These are phyloP conservation scores for Arabidopsis lyrata DNA, from an alignment of 441 rosid genomes.

Conservation along the genomic window DNA sequence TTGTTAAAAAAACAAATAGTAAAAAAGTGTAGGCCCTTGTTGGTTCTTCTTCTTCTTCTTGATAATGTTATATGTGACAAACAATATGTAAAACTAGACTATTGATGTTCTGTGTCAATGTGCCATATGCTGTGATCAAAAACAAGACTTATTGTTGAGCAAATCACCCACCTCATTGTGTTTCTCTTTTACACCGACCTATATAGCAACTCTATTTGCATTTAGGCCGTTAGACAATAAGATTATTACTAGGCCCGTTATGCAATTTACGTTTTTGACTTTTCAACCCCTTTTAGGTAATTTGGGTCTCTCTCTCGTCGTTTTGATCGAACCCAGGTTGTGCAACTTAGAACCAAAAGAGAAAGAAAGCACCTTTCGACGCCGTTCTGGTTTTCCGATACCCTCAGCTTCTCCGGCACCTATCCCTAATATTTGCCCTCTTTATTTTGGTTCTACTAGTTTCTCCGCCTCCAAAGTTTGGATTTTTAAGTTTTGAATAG, in stretches of 20 bases:
- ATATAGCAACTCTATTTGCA: not conserved
- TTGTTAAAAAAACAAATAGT: constrained; percentile 7
- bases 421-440: not conserved
- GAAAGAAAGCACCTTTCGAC: not conserved
- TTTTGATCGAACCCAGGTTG: not conserved
- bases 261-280: not conserved
- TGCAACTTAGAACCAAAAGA: not conserved
- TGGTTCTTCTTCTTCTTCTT: constrained; percentile 2
- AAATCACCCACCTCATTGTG: not conserved
- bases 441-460: not conserved
- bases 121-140: constrained; percentile 21
- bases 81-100: constrained; percentile 22
- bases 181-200: constrained; percentile 15
- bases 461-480: not conserved
- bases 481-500: not conserved
- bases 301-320: constrained; percentile 6
- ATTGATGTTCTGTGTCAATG: not conserved
- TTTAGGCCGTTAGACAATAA: not conserved
- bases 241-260: not conserved
- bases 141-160: constrained; percentile 11
- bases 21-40: constrained; percentile 13
- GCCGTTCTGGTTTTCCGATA: constrained; percentile 18
- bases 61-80: constrained; percentile 7
- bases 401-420: not conserved
- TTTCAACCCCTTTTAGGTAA: not conserved